Evolutionary conservation across 805 yeast species (phyloP), one percentile per base, ranked within the genome.

Genomic region (Saccharomycopsis sp.): DNA sequence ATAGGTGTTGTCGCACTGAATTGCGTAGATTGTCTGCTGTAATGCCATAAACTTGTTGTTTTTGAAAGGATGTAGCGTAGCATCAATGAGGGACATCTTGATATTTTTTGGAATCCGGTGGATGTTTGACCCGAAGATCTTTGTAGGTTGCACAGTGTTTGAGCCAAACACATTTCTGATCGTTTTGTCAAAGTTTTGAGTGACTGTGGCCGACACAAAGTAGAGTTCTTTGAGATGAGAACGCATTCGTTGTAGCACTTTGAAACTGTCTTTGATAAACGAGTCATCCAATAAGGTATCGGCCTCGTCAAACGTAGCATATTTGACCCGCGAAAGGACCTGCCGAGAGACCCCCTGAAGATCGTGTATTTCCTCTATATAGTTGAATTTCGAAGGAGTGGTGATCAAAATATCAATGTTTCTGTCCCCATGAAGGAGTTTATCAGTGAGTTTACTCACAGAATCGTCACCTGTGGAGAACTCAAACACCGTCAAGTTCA

Each of bases 191-290:
- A 91, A 89, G 59, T 82, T 84, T 34, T 81, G 79, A 0, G 98
- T 96, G 38, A 94, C 85, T 0, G 99, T 93, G 0, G 98, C 98
- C 0, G 96, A 86, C 60, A 93, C 89, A 64, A 93, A 81, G 0
- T 92, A 78, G 22, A 90, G 70, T 61, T 89, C 87, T 53, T 75
- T 77, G 47, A 87, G 72, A 60, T 80, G 79, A 2, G 72, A 66
- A 14, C 53, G 42, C 19, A 29, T 17, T 3, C 34, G 20, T 19
- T 81, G 75, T 73, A 84, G 76, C 54, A 70, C 64, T 22, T 71
- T 75, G 62, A 82, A 78, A 1, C 97, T 88, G 54, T 82, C 84
- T 24, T 78, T 78, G 9, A 84, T 70, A 79, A 91, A 92, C 0
- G 94, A 85, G 56, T 82, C 80, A 68, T 92, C 96, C 83, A 92